Percentiles rank a stretch among this genome's conserved stretches.
Conservation (phyloP, 1,284 basidiomycete species). For the Lentinula novae-zelandiae region DNA sequence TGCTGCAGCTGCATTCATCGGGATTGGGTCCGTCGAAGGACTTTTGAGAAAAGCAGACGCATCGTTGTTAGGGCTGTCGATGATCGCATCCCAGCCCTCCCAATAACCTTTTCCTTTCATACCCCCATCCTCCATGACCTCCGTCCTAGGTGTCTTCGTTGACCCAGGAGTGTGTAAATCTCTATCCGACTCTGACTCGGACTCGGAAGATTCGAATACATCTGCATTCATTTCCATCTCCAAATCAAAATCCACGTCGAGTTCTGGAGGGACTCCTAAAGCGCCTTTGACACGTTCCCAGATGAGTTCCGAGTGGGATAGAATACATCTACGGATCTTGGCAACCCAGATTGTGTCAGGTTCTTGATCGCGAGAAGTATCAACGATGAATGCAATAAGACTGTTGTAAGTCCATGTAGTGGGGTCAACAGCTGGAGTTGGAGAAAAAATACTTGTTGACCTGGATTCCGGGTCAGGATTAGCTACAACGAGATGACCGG, state of each 20-base stretch:
- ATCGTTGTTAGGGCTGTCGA: constrained; percentile 10
- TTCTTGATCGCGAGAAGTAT: constrained; percentile 51
- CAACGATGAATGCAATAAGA: constrained; percentile 57
- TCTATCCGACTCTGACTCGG: constrained; percentile 17
- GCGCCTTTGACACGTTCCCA: constrained; percentile 82
- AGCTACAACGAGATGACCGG: constrained; percentile 11
- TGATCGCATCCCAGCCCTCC: constrained; percentile 35
- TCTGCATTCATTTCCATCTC: constrained; percentile 15
- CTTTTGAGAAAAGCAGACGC: not conserved
- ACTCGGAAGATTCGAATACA: constrained; percentile 22
- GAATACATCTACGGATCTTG: constrained; percentile 61
- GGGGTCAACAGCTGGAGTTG: constrained; percentile 31
- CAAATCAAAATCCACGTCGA: constrained; percentile 53
- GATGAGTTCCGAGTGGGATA: constrained; percentile 69
- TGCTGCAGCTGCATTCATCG: not conserved
- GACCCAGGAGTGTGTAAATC: constrained; percentile 13
- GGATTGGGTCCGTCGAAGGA: not conserved
- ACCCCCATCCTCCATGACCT: constrained; percentile 36
- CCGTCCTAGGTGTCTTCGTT: constrained; percentile 25
- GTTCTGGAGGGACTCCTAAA: constrained; percentile 71
- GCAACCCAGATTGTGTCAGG: constrained; percentile 64
- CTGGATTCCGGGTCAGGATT: constrained; percentile 20
- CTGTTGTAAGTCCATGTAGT: constrained; percentile 56
- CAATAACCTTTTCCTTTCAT: constrained; percentile 32
- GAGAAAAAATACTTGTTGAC: constrained; percentile 8